phyloP scores from a whole-genome alignment of 257 asterid species.

The Fraxinus cuspidata region DNA sequence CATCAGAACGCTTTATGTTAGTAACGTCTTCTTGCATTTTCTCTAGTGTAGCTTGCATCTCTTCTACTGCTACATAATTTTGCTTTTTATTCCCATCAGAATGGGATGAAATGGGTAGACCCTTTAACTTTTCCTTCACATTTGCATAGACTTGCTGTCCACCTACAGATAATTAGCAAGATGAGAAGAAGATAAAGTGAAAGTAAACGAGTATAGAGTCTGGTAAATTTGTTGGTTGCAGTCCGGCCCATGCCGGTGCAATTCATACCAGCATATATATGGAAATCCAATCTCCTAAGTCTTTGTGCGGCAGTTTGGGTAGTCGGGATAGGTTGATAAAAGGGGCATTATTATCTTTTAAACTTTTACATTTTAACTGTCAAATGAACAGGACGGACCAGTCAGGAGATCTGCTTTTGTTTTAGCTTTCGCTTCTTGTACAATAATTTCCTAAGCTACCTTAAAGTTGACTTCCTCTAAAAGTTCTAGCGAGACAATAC shows the following conservation, averaged over 20 bases:
- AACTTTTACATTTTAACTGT: no score
- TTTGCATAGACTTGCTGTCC: conserved; percentile 39
- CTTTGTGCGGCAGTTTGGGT: no score
- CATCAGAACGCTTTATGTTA: conserved; percentile 26
- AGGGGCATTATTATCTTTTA: no score
- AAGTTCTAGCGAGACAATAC: no score
- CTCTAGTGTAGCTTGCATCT: conserved; percentile 72
- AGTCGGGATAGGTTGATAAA: no score
- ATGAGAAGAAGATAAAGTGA: not conserved
- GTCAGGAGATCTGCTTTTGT: no score
- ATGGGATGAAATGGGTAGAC: conserved; percentile 30
- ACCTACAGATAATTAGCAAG: conserved; percentile 34
- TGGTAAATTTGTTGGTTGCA: not conserved
- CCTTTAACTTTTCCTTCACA: conserved; percentile 45
- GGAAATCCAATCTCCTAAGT: no score
- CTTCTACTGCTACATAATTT: conserved; percentile 46
- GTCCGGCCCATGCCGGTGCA: not conserved
- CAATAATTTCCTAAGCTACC: no score
- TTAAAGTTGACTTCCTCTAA: no score
- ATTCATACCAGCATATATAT: not conserved
- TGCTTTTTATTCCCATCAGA: conserved; percentile 32
- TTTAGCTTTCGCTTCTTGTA: no score
- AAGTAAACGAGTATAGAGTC: not conserved
- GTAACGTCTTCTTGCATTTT: conserved; percentile 46
- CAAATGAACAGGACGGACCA: no score